Percentiles rank a stretch among this genome's conserved stretches.
These are phyloP conservation scores for Solanum etuberosum DNA, from an alignment of 257 asterid species.

Conservation along the genomic window DNA sequence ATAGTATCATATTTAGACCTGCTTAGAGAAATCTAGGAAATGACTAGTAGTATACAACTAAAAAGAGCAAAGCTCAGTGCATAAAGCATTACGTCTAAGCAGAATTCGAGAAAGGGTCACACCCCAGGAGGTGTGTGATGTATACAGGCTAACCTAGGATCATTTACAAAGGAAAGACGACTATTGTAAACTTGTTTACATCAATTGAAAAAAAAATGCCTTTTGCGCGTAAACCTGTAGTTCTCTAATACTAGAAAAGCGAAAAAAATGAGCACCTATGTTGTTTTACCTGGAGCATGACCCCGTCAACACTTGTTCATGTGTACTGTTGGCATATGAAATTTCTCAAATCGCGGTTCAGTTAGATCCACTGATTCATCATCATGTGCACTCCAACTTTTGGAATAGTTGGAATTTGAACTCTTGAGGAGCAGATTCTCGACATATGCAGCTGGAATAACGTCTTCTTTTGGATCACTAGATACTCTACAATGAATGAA, in stretches of 20 bases:
- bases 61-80: neutral
- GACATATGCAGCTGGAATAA: slow-evolving; percentile 10
- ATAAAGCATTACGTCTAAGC: neutral
- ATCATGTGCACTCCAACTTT: slow-evolving; percentile 24
- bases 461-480: slow-evolving; percentile 10
- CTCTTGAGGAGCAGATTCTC: slow-evolving; percentile 34
- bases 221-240: neutral
- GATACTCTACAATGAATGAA: slow-evolving; percentile 2
- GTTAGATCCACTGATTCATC: slow-evolving; percentile 74
- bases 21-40: neutral
- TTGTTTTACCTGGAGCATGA: neutral
- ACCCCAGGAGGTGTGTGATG: neutral
- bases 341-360: slow-evolving; percentile 73
- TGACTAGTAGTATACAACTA: neutral
- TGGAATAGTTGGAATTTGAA: slow-evolving; percentile 7
- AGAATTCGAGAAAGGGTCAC: neutral
- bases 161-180: neutral
- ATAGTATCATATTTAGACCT: neutral
- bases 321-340: slow-evolving; percentile 28
- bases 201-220: neutral
- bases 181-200: neutral
- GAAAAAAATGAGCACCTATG: neutral
- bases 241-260: neutral
- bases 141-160: neutral
- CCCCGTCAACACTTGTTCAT: neutral